Conservation (phyloP, 2,329 filamentous ascomycete species). For the Colletotrichum horii region DNA sequence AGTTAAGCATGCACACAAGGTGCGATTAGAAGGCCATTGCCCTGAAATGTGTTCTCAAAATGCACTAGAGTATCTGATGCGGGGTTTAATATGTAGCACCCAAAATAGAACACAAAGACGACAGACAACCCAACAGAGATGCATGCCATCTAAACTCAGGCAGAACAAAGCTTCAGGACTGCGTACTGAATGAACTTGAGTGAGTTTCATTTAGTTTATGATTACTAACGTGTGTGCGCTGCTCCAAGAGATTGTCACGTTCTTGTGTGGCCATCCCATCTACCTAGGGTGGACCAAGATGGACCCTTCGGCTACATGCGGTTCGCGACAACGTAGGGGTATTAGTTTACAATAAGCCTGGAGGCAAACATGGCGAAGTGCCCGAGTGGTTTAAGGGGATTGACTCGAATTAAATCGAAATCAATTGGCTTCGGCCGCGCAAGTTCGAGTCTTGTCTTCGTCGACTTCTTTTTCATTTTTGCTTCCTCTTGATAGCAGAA, state of each 20-base stretch:
- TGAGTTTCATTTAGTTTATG: accelerated
- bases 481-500: too few relatives aligned
- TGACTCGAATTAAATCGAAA: slow-evolving; percentile 1
- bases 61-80: neutral
- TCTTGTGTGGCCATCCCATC: neutral
- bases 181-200: neutral
- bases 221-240: neutral
- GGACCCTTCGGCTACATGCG: neutral
- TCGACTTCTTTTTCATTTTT: neutral
- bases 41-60: neutral
- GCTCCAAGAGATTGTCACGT: neutral
- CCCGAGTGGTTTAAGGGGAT: slow-evolving; percentile 17
- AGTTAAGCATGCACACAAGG: neutral
- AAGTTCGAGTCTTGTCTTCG: slow-evolving; percentile 20
- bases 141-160: accelerated
- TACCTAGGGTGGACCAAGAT: neutral
- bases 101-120: neutral
- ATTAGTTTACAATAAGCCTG: accelerated
- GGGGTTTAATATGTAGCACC: neutral
- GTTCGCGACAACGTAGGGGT: neutral
- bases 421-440: slow-evolving; percentile 20
- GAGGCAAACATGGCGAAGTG: neutral
- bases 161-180: neutral
- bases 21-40: neutral
- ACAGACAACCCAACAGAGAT: neutral